These are phyloP conservation scores for Musa schizocarpa DNA, from an alignment of 176 grass and related monocot species.

Conservation along the genomic window DNA sequence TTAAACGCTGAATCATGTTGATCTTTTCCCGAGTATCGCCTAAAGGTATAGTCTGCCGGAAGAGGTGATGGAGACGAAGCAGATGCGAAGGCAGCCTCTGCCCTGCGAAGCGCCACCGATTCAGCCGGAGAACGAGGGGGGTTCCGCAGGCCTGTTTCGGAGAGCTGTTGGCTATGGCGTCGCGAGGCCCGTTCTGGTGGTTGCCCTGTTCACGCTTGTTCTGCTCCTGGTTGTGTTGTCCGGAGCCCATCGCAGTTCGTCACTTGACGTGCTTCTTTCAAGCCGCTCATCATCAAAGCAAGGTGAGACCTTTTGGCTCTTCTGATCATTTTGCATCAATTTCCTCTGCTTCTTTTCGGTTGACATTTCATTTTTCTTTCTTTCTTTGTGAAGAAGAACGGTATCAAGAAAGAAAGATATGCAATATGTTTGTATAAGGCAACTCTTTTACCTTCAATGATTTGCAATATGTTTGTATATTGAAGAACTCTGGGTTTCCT, in stretches of 20 bases:
- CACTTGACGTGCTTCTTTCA: background rate
- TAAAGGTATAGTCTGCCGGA: no score
- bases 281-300: background rate
- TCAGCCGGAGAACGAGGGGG: background rate
- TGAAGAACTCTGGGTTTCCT: no score
- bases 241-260: background rate
- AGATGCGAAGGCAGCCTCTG: background rate
- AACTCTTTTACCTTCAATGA: no score
- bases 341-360: background rate
- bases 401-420: no score
- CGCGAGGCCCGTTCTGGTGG: background rate
- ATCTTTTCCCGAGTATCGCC: background rate
- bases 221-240: background rate
- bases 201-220: background rate
- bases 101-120: background rate
- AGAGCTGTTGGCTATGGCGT: background rate
- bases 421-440: no score
- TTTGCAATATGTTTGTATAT: no score
- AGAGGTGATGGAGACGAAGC: background rate
- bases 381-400: no score
- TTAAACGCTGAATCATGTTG: background rate
- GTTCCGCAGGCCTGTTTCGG: background rate
- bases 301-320: background rate
- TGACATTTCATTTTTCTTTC: no score
- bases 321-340: background rate